Evolutionary conservation across 805 yeast species (phyloP), one percentile per base, ranked within the genome.

Genomic region (Schwanniomyces vanrijiae): DNA sequence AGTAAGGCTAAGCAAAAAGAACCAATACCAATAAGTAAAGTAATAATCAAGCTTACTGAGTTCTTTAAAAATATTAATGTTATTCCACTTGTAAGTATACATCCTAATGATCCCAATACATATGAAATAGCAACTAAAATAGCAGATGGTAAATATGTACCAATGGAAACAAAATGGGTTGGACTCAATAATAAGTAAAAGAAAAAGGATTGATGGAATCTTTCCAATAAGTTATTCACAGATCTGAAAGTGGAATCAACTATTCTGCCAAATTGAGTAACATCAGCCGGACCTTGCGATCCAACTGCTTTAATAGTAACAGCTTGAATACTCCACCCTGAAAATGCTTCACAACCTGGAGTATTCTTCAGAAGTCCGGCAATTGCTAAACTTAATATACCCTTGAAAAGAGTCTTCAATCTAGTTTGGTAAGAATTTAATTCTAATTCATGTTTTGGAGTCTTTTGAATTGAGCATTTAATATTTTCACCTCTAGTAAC

Each of bases 251-350:
- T 73, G 2, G 95, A 89, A 66, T 94, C 99, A 16, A 90, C 80
- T 3, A 92, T 77, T 62, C 98, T 80, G 4, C 98, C 99, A 63
- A 87, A 85, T 21, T 94, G 90, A 1, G 98, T 92, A 47, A 92
- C 83, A 67, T 94, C 98, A 46, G 74, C 75, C 0, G 75, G 73
- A 1, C 88, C 88, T 1, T 57, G 56, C 2, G 66, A 70, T 1
- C 88, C 89, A 26, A 65, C 68, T 0, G 96, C 98, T 46, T 79
- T 78, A 28, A 94, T 60, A 0, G 97, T 88, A 18, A 94, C 64
- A 0, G 98, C 86, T 65, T 92, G 98, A 48, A 94, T 87, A 62
- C 95, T 86, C 96, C 96, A 94, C 4, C 98, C 97, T 44, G 94
- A 85, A 61, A 92, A 94, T 11, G 92, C 90, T 61, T 92, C 97